These are phyloP conservation scores for Pseudonitzschia multistriata DNA, from an alignment of 108 stramenopile species.

Conservation along the genomic window DNA sequence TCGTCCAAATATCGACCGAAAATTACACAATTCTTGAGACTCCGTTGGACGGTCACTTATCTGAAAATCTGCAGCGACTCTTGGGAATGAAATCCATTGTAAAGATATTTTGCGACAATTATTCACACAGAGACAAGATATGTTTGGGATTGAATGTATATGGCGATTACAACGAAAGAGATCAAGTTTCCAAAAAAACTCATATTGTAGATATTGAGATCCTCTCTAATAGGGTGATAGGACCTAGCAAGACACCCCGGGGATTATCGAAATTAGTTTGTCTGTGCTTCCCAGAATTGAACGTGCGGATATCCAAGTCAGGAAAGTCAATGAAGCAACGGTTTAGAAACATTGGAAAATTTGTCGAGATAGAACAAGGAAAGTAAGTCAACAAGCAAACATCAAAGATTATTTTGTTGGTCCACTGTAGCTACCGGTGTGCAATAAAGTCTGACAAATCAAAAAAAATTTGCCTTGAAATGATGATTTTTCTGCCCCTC, in stretches of 20 bases:
- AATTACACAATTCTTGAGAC: constrained; percentile 37
- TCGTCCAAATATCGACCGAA: constrained; percentile 39
- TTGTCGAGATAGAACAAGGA: constrained; percentile 47
- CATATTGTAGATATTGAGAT: constrained; percentile 41
- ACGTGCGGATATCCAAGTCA: constrained; percentile 35
- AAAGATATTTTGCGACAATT: constrained; percentile 50
- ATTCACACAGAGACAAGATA: constrained; percentile 33
- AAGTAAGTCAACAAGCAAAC: too few relatives aligned
- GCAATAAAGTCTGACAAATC: not conserved
- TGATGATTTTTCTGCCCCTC: too few relatives aligned
- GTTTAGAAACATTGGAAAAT: constrained; percentile 30
- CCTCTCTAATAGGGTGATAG: constrained; percentile 3
- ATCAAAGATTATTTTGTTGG: not conserved
- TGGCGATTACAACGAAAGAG: not conserved
- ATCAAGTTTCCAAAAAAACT: not conserved
- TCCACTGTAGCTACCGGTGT: not conserved
- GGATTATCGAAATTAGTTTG: constrained; percentile 29
- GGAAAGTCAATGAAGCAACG: constrained; percentile 8
- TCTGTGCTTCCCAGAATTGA: constrained; percentile 31
- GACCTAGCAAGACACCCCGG: constrained; percentile 23
- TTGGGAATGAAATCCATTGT: constrained; percentile 29
- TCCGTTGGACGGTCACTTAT: constrained; percentile 19
- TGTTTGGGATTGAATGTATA: constrained; percentile 25
- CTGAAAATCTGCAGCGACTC: constrained; percentile 25
- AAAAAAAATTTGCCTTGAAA: not conserved